A percentile compares a stretch with the other conserved stretches of the same genome.
These are phyloP conservation scores for Radiomyces spectabilis DNA, from an alignment of 192 early-diverging fungal genomes.

Conservation along the genomic window DNA sequence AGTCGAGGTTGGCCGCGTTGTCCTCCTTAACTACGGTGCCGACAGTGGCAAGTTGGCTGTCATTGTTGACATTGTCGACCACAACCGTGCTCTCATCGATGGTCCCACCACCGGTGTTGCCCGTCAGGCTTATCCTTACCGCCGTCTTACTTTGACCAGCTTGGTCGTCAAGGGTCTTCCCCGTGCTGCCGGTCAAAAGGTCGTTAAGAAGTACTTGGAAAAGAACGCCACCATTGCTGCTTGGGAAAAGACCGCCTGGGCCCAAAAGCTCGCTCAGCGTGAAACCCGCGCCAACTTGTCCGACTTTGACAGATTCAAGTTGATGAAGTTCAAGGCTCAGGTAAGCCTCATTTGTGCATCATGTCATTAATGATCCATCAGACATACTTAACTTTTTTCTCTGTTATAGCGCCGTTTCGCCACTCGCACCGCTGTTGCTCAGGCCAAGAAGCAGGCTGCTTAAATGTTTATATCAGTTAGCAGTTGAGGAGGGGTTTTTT, in stretches of 20 bases:
- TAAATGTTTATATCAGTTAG: conserved; percentile 1
- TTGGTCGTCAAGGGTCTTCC: conserved; percentile 81
- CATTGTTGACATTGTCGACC: conserved; percentile 99
- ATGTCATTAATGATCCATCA: too few relatives aligned
- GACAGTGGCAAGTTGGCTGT: conserved; percentile 96
- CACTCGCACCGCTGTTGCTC: conserved; percentile 15
- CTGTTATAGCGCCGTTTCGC: conserved; percentile 21
- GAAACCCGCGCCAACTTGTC: conserved; percentile 65
- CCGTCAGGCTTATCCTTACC: conserved; percentile 85
- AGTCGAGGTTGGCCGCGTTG: conserved; percentile 98
- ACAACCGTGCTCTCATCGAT: conserved; percentile 95
- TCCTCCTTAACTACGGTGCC: conserved; percentile 89
- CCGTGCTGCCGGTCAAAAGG: conserved; percentile 67
- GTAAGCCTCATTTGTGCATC: too few relatives aligned
- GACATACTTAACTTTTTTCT: background rate
- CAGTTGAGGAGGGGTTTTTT: background rate
- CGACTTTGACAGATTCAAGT: conserved; percentile 99
- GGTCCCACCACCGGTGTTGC: conserved; percentile 92
- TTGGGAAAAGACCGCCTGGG: conserved; percentile 91
- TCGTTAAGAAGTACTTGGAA: conserved; percentile 78
- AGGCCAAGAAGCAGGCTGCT: conserved; percentile 25
- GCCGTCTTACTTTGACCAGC: conserved; percentile 87
- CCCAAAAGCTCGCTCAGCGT: conserved; percentile 90
- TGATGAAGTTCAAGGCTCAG: conserved; percentile 89
- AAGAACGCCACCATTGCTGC: conserved; percentile 71